A percentile compares a stretch with the other conserved stretches of the same genome.
phyloP scores from a whole-genome alignment of 2,329 filamentous ascomycete genomes.

The Aspergillus uvarum region DNA sequence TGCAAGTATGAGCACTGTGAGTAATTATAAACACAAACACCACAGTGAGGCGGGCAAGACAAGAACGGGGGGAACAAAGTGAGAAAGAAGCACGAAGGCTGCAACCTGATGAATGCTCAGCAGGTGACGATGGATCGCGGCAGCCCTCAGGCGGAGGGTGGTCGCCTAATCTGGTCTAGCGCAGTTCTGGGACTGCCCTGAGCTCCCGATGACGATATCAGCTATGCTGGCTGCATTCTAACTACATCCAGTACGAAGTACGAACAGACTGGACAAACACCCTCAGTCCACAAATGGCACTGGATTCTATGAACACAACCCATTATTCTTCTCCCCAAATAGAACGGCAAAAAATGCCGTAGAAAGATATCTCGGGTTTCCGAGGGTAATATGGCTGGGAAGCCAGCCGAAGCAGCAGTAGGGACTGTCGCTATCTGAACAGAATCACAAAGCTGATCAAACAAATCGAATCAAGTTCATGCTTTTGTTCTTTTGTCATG shows the following conservation, averaged over 20 bases:
- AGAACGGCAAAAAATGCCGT: no score
- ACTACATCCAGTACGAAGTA: no score
- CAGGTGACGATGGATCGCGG: constrained; percentile 20
- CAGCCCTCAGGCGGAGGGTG: constrained; percentile 13
- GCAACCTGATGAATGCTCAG: constrained; percentile 21
- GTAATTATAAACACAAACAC: no score
- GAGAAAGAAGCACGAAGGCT: constrained; percentile 13
- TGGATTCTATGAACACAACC: no score
- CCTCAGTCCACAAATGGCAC: background rate
- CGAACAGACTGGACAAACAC: no score
- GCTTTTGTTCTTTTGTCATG: constrained; percentile 14
- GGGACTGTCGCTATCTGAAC: background rate
- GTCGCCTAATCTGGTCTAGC: constrained; percentile 6
- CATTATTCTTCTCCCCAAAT: no score
- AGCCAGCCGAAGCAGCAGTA: background rate
- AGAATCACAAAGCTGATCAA: background rate
- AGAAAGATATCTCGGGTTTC: no score
- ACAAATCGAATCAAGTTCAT: background rate
- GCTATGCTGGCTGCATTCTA: no score
- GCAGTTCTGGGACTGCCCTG: background rate
- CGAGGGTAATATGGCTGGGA: no score
- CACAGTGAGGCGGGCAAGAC: background rate
- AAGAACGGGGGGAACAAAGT: background rate
- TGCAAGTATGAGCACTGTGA: background rate
- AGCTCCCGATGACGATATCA: background rate